Evolutionary conservation across 164 flowering plant species (phyloP).

Genomic region (Chloranthus sessilifolius): DNA sequence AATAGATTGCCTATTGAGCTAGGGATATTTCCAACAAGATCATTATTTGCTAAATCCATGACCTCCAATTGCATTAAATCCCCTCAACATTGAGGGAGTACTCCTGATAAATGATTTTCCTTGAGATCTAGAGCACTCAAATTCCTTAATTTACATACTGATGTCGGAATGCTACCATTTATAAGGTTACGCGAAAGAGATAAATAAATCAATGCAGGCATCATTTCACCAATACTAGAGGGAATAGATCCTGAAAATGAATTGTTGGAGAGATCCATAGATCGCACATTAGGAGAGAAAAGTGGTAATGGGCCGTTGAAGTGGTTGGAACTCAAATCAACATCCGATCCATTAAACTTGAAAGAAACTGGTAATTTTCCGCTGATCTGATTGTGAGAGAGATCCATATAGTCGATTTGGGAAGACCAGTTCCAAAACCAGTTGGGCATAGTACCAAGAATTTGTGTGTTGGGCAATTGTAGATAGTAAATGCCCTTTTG

Average conservation of each 20-base stretch:
- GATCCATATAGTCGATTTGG: constrained; percentile 23
- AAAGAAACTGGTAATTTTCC: constrained; percentile 34
- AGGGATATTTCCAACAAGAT: constrained; percentile 30
- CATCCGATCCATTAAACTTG: no score
- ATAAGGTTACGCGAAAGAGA: no score
- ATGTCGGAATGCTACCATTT: constrained; percentile 41
- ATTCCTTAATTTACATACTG: no score
- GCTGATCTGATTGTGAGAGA: constrained; percentile 32
- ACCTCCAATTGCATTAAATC: constrained; percentile 20
- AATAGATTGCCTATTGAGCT: constrained; percentile 24
- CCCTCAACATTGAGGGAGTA: no score
- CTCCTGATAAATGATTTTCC: no score
- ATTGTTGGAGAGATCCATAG: constrained; percentile 38
- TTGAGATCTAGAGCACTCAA: no score
- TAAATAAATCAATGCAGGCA: constrained; percentile 20
- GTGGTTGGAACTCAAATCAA: constrained; percentile 19
- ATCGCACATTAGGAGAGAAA: background rate
- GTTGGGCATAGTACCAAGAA: constrained; percentile 34
- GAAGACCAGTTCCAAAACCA: constrained; percentile 43
- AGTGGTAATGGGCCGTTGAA: constrained; percentile 18
- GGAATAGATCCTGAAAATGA: constrained; percentile 26
- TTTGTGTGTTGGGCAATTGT: constrained; percentile 39
- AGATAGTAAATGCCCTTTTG: constrained; percentile 21
- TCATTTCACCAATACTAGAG: no score
- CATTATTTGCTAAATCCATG: constrained; percentile 31